A percentile compares a stretch with the other conserved stretches of the same genome.
Evolutionary conservation across 768 basidiomycete genomes (phyloP).

Genomic region (Infundibulicybe gibba): DNA sequence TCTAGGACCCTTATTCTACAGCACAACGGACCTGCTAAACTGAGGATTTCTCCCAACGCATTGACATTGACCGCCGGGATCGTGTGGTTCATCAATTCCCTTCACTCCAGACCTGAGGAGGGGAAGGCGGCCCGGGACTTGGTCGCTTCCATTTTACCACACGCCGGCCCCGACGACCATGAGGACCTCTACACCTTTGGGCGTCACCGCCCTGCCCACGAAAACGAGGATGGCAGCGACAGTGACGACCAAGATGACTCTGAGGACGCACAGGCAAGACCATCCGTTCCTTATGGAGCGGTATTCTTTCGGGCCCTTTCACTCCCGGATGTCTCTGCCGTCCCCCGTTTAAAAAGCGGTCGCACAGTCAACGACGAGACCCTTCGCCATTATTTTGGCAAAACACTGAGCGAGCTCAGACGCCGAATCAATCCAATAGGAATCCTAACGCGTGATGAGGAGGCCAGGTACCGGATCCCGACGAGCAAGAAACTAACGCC

Average conservation of each 20-base stretch:
- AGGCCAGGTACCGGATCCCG: no score
- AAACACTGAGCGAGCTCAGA: no score
- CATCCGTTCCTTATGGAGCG: constrained; percentile 1
- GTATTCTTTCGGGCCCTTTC: constrained; percentile 1
- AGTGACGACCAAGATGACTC: neutral
- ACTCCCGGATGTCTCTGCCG: neutral
- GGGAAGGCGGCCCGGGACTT: constrained; percentile 13
- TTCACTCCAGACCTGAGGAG: constrained; percentile 21
- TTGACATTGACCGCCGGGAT: constrained; percentile 17
- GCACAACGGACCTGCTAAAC: neutral
- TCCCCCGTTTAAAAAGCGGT: constrained; percentile 1
- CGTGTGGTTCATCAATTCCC: constrained; percentile 18
- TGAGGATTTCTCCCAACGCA: constrained; percentile 3
- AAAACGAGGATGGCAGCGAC: neutral
- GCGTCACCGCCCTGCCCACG: neutral
- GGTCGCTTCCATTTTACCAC: constrained; percentile 15
- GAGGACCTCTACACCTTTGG: neutral
- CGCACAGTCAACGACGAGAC: no score
- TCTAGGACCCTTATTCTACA: constrained; percentile 12
- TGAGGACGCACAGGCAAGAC: neutral
- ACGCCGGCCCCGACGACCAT: constrained; percentile 1
- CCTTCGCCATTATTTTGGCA: no score
- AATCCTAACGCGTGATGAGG: neutral
- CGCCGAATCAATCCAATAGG: no score
- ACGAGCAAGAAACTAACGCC: no score